phyloP scores from a whole-genome alignment of 1,284 basidiomycete species.

The Tylopilus sp. region DNA sequence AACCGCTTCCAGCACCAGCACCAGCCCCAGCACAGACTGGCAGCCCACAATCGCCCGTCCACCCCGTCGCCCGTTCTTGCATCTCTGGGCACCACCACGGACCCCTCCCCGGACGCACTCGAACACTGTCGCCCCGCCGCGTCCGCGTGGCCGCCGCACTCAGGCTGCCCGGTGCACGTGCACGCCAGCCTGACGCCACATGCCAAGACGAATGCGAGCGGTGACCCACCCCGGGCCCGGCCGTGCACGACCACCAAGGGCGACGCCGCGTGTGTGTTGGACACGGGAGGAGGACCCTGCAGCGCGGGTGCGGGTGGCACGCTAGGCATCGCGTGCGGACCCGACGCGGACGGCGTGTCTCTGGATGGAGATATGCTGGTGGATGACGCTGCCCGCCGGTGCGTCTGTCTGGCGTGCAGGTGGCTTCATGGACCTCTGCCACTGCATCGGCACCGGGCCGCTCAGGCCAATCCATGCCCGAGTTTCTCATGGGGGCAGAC shows the following conservation, averaged over 20 bases:
- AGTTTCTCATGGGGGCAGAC: not conserved
- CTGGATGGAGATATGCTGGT: not conserved
- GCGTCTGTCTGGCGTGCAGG: too few species aligned
- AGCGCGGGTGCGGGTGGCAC: not conserved
- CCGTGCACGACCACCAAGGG: not conserved
- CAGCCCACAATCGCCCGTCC: too few species aligned
- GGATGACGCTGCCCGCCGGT: not conserved
- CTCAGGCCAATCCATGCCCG: not conserved
- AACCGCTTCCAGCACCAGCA: too few species aligned
- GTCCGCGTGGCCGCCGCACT: slow-evolving; percentile 1
- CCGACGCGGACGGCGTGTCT: not conserved
- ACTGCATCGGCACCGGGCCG: not conserved
- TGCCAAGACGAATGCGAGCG: too few species aligned
- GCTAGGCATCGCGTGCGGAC: not conserved
- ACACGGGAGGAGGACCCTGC: not conserved
- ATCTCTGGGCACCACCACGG: too few species aligned
- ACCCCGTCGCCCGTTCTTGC: too few species aligned
- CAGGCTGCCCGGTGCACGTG: slow-evolving; percentile 4
- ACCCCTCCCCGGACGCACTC: too few species aligned
- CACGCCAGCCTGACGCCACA: not conserved
- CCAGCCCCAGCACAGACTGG: too few species aligned
- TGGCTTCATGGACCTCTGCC: too few species aligned
- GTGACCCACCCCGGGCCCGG: not conserved
- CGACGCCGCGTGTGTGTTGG: not conserved
- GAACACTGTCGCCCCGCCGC: not conserved